Percentiles rank a stretch among this genome's conserved stretches.
phyloP scores from a whole-genome alignment of 768 basidiomycete genomes.

The Podaxis sp. region DNA sequence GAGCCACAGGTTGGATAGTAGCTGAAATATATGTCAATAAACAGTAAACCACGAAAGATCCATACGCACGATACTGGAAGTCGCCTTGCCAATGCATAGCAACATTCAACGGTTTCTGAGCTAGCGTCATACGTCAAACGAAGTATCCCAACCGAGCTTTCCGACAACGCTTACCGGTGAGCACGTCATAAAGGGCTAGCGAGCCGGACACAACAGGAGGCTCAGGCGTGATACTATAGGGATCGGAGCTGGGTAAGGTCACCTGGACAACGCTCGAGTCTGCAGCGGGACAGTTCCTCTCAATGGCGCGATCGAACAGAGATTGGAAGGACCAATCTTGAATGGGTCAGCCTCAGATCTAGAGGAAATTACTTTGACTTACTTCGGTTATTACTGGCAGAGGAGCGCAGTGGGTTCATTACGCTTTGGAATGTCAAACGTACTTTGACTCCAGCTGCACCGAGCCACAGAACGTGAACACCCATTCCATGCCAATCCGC shows the following conservation, averaged over 20 bases:
- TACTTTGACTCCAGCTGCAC: constrained; percentile 58
- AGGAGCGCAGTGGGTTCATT: constrained; percentile 67
- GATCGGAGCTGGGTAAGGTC: constrained; percentile 37
- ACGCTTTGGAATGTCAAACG: constrained; percentile 73
- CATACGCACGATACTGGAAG: constrained; percentile 60
- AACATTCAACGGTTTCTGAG: constrained; percentile 49
- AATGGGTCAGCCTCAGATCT: constrained; percentile 2
- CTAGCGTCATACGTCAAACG: constrained; percentile 23
- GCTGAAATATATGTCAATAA: not conserved
- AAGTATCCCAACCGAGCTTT: not conserved
- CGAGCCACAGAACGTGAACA: constrained; percentile 68
- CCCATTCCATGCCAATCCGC: constrained; percentile 91
- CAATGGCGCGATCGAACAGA: constrained; percentile 65
- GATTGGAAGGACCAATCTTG: constrained; percentile 74
- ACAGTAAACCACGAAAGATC: not conserved
- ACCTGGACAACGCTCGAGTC: constrained; percentile 54
- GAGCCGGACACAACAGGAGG: constrained; percentile 35
- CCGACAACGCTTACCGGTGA: constrained; percentile 32
- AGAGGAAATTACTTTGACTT: constrained; percentile 1
- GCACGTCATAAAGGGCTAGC: constrained; percentile 47
- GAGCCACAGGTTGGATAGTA: constrained; percentile 34
- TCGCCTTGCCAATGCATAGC: constrained; percentile 54
- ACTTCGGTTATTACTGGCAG: constrained; percentile 56
- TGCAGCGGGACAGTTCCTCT: constrained; percentile 70
- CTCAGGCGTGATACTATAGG: constrained; percentile 52